Evolutionary conservation across 2,329 filamentous ascomycete genomes (phyloP).

Genomic region (Rutstroemia sp.): DNA sequence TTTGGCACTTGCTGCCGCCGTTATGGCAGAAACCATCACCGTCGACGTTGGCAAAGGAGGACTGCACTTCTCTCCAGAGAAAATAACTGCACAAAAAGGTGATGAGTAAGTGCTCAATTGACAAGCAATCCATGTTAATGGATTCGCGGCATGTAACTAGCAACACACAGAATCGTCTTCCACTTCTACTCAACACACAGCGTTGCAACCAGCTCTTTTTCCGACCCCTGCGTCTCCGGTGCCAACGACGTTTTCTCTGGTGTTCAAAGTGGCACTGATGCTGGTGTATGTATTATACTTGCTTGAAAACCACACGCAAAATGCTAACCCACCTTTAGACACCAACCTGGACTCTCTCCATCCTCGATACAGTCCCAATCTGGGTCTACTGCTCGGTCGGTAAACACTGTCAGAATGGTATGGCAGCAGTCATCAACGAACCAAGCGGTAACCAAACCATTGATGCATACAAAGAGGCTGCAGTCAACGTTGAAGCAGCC

Average conservation of each 20-base stretch:
- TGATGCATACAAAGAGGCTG: background rate
- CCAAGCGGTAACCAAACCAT: background rate
- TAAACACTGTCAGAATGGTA: constrained; percentile 57
- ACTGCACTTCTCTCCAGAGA: constrained; percentile 58
- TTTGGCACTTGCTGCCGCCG: background rate
- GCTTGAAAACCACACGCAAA: constrained; percentile 39
- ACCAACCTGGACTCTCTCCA: constrained; percentile 61
- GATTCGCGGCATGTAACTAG: constrained; percentile 38
- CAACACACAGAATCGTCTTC: background rate
- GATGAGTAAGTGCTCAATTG: constrained; percentile 23
- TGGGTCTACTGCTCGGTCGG: constrained; percentile 75
- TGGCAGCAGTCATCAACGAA: constrained; percentile 34
- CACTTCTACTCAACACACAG: constrained; percentile 57
- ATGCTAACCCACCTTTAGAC: constrained; percentile 31
- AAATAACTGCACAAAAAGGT: constrained; percentile 53
- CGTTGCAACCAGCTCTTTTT: constrained; percentile 71
- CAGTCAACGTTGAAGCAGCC: background rate
- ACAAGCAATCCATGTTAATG: constrained; percentile 52
- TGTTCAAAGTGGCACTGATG: constrained; percentile 43
- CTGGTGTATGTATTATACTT: background rate
- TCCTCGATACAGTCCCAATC: constrained; percentile 62
- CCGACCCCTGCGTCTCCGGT: constrained; percentile 56
- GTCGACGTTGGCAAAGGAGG: constrained; percentile 54
- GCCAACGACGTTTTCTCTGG: constrained; percentile 56
- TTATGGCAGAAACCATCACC: constrained; percentile 38